Evolutionary conservation across 116 monocot species (phyloP), one percentile per base, ranked within the genome.

Genomic region (Phalaenopsis hybrid): DNA sequence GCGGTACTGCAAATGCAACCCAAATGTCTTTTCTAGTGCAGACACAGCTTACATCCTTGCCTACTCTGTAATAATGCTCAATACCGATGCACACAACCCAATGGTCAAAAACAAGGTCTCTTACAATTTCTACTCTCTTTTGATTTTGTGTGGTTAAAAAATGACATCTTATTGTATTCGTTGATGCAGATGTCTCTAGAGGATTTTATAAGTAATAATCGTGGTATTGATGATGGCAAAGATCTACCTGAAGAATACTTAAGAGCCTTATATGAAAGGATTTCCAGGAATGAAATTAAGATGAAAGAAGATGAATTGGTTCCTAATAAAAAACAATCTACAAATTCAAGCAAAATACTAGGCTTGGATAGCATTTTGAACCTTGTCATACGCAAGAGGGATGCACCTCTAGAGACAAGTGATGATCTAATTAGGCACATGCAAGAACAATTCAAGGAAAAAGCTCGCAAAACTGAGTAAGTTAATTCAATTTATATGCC

Each of bases 1-100:
- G 82, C 87, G 96, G 23, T 96, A 90, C 57, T 92, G 96, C 84
- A 96, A 92, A 86, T 96, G 96, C 82, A 96, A 96, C 84, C 88
- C 92, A 72, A 90, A 88, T 79, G 88, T 81, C 33, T 96, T 96
- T 83, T 88, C 81, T 51, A 93, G 96, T 93, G 96, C 96, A 77
- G 96, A 96, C 83, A 96, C 96, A 78, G 96, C 94, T 75, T 96
- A 96, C 86, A 94, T 96, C 44, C 96, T 96, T 87, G 96, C 96
- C 44, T 96, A 96, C 82, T 96, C 96, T 79, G 94, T 94, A n/a
- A 96, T 96, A 84, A 13, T 96, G 94, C 94, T 96, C 75, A 96
- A 96, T 58, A 96, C 96, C 57, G 96, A 96, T 88, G 90, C 94
- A 59, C 96, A 96, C 78, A 96, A 96, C 67, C 92, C 94, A 5